Percentiles rank a stretch among this genome's conserved stretches.
phyloP scores from a whole-genome alignment of 176 grass and related monocot species.

The Chrysopogon serrulatus region DNA sequence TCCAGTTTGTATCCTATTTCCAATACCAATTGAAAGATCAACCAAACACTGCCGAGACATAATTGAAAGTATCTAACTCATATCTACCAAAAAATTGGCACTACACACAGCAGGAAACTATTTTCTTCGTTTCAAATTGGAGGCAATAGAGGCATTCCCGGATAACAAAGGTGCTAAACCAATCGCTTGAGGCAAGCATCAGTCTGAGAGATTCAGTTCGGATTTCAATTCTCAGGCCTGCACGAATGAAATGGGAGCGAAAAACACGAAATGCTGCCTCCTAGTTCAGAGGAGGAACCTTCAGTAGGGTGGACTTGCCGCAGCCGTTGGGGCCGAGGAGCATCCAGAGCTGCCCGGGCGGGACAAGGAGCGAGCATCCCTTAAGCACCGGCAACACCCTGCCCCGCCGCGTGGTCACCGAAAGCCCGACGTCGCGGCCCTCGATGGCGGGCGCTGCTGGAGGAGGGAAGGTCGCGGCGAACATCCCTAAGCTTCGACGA shows the following conservation, averaged over 20 bases:
- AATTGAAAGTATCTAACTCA: background rate
- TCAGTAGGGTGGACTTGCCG: constrained; percentile 89
- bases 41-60: background rate
- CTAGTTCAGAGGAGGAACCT: constrained; percentile 49
- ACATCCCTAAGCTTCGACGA: background rate
- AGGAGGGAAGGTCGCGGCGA: background rate
- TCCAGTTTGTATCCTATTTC: background rate
- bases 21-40: background rate
- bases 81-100: background rate
- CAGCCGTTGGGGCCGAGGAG: constrained; percentile 97
- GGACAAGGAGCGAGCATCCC: constrained; percentile 66
- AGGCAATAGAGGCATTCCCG: background rate
- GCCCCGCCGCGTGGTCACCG: constrained; percentile 53
- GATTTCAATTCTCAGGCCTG: background rate
- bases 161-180: background rate
- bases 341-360: constrained; percentile 88
- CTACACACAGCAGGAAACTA: background rate
- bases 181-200: background rate
- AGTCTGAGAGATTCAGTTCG: background rate
- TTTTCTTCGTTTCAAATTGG: background rate
- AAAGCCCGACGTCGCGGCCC: constrained; percentile 48
- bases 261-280: background rate
- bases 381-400: constrained; percentile 60
- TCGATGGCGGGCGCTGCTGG: constrained; percentile 50
- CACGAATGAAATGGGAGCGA: background rate